Evolutionary conservation across 2,329 filamentous ascomycete species (phyloP).

Genomic region (Bipolaris bicolor): DNA sequence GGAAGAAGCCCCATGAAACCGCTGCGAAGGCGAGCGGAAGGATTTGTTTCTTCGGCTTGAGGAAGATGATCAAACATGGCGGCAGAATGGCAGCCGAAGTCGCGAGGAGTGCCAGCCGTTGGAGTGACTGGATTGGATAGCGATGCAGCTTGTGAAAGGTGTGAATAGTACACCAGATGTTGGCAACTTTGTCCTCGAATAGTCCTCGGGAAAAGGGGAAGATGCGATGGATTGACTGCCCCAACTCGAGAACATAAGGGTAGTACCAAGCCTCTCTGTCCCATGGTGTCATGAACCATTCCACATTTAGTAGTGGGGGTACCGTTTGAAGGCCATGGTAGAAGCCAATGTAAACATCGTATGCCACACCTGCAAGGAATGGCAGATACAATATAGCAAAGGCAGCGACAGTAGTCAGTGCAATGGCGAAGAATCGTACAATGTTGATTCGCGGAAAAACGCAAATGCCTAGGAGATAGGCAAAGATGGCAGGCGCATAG

Average conservation of each 20-base stretch:
- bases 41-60: constrained; percentile 76
- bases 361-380: constrained; percentile 72
- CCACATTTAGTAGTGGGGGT: constrained; percentile 11
- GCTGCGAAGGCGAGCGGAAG: constrained; percentile 81
- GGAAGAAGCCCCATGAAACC: constrained; percentile 94
- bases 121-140: constrained; percentile 74
- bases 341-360: constrained; percentile 70
- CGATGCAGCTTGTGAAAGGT: constrained; percentile 84
- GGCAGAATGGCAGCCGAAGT: constrained; percentile 80
- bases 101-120: constrained; percentile 73
- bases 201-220: constrained; percentile 95
- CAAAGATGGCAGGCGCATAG: constrained; percentile 91
- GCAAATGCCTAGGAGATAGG: constrained; percentile 86
- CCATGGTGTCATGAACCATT: constrained; percentile 49
- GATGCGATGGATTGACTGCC: constrained; percentile 87
- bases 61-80: constrained; percentile 78
- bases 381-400: constrained; percentile 80
- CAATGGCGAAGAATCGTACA: constrained; percentile 74
- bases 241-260: constrained; percentile 75
- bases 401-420: constrained; percentile 71
- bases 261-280: constrained; percentile 73
- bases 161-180: constrained; percentile 95
- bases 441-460: constrained; percentile 74
- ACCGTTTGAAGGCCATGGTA: constrained; percentile 47
- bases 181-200: constrained; percentile 98